phyloP scores from a whole-genome alignment of 2,329 filamentous ascomycete species.

The Cercospora janseana region DNA sequence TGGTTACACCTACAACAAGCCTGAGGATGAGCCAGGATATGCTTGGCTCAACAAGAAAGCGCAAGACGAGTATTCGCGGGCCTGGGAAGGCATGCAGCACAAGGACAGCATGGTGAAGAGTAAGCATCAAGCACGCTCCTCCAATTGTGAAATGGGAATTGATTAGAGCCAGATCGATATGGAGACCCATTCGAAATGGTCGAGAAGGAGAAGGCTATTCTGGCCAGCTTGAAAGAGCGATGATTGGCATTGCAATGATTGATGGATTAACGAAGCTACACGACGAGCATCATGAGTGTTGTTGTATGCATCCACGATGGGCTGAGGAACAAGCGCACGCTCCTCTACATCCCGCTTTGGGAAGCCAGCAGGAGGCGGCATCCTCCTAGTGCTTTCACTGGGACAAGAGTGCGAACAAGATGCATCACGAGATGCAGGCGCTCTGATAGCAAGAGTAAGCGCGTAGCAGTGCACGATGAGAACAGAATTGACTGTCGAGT shows the following conservation, averaged over 20 bases:
- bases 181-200: constrained; percentile 39
- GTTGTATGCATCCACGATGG: neutral
- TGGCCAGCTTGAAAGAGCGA: constrained; percentile 23
- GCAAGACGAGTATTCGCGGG: constrained; percentile 54
- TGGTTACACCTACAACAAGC: constrained; percentile 38
- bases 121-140: constrained; percentile 25
- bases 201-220: constrained; percentile 35
- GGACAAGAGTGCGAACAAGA: too few relatives aligned
- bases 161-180: constrained; percentile 33
- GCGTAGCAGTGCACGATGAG: too few relatives aligned
- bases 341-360: too few relatives aligned
- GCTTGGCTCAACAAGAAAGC: constrained; percentile 58
- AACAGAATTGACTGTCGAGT: too few relatives aligned
- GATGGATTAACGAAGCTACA: constrained; percentile 5
- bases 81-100: constrained; percentile 52
- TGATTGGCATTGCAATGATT: neutral
- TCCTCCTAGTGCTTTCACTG: too few relatives aligned
- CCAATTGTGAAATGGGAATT: too few relatives aligned
- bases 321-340: neutral
- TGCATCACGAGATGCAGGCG: too few relatives aligned
- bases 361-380: too few relatives aligned
- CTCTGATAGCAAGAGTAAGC: too few relatives aligned
- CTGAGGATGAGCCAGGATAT: constrained; percentile 49
- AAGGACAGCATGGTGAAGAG: constrained; percentile 42
- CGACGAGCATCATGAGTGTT: constrained; percentile 3